Base-by-base conservation (phyloP, 2,329 filamentous ascomycete species). In the Alternaria hordeiaustralica region DNA sequence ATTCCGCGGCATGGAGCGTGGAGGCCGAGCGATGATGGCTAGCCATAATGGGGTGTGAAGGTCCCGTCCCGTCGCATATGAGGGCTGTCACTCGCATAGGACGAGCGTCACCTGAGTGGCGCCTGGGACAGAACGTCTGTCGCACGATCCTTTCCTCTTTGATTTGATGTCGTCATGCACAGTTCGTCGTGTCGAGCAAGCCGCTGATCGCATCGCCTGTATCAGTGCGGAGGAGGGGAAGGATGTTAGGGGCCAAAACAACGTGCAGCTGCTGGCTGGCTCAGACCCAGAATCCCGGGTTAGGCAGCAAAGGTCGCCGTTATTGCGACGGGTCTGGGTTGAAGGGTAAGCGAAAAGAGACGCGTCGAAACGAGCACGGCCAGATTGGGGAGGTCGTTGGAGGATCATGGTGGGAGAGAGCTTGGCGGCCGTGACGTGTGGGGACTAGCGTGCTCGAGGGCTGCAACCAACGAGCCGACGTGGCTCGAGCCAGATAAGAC, bases 401-500 rank as follows among this genome's bases (percentile, higher is more conserved):
- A 51, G 56, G 46, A 25, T 53, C 11, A 6, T 26, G 25, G 53
- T 58, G 49, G 61, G 54, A 58, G 55, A 41, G 49, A 46, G 47
- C 30, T 21, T 55, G 30, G 60, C 23, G 55, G 61, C 62, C 63
- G 60, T 67, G 62, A 60, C 63, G 58, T 20, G 56, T 33, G 43
- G 49, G 58, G 64, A 26, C 60, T 67, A 69, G 67, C 63, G 63
- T 12, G 13, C 15, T 55, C 12, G 33, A 55, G 51, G 47, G 57
- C 61, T 60, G 55, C 59, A 57, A 44, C 55, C 55, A 58, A 46
- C 43, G 50, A 64, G 60, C 60, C 67, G 67, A 64, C 61, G 60
- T 68, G 65, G 67, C 65, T 66, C 65, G 50, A 62, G 55, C 63
- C 57, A 64, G 64, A 66, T 69, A 64, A 69, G 66, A 64, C 62